phyloP scores from a whole-genome alignment of 352 stramenopile species.

The Halophytophthora polymorphica region DNA sequence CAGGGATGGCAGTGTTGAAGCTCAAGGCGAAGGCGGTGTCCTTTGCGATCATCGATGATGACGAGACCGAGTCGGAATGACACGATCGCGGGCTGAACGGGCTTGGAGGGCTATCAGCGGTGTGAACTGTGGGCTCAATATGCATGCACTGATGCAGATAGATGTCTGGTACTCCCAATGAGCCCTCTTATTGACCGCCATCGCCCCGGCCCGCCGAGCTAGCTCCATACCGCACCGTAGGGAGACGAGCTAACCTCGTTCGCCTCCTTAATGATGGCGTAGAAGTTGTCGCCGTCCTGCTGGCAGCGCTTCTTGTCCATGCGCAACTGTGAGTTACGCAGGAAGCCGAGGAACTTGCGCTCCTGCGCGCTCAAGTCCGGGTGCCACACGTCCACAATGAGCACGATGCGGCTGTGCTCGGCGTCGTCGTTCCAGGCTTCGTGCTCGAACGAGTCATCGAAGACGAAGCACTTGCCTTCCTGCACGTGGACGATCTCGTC shows the following conservation, averaged over 20 bases:
- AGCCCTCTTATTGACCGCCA: background rate
- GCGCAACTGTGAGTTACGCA: conserved; percentile 67
- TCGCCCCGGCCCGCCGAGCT: background rate
- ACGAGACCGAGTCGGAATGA: conserved; percentile 33
- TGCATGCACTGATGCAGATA: background rate
- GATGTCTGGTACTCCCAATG: background rate
- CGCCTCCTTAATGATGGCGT: conserved; percentile 64
- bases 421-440: conserved; percentile 96
- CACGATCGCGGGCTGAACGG: background rate
- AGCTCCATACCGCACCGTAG: conserved; percentile 52
- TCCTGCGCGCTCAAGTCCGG: conserved; percentile 89
- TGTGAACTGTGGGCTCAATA: too few relatives aligned
- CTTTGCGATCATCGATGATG: conserved; percentile 23
- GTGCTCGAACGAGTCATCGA: conserved; percentile 99
- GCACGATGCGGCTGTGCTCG: conserved; percentile 80
- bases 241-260: conserved; percentile 28
- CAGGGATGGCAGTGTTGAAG: background rate
- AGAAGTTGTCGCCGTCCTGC: conserved; percentile 57
- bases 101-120: background rate
- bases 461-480: conserved; percentile 93
- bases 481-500: conserved; percentile 62
- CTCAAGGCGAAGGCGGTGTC: conserved; percentile 13
- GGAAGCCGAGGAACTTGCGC: conserved; percentile 83
- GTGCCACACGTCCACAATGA: conserved; percentile 96
- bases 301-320: conserved; percentile 50